Evolutionary conservation across 306 rosid species (phyloP).

Genomic region (Fragaria iinumae): DNA sequence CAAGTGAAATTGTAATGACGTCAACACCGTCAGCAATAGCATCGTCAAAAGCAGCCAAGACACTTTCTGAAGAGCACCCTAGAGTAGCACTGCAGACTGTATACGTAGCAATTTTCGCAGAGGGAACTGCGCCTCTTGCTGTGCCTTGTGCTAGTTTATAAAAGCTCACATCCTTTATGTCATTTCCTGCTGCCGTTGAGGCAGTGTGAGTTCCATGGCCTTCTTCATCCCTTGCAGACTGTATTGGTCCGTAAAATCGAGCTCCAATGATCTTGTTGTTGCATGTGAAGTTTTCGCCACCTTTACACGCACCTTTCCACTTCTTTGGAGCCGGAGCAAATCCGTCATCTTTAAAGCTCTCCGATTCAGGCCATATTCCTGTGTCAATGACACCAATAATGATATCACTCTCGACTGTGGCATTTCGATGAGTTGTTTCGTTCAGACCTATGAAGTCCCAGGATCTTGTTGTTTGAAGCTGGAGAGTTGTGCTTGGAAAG

Average conservation of each 20-base stretch:
- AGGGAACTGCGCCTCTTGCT: background rate
- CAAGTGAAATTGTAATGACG: background rate
- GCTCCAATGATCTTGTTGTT: conserved; percentile 27
- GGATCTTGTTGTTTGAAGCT: conserved; percentile 45
- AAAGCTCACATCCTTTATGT: background rate
- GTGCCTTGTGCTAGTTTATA: background rate
- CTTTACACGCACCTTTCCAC: conserved; percentile 27
- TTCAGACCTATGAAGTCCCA: conserved; percentile 46
- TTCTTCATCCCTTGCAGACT: background rate
- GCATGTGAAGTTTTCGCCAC: conserved; percentile 34
- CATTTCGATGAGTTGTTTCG: background rate
- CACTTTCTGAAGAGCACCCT: background rate
- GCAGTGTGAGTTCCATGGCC: conserved; percentile 14
- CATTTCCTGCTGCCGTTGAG: conserved; percentile 1
- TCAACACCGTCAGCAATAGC: conserved; percentile 9
- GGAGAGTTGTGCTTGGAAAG: conserved; percentile 27
- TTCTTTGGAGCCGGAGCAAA: conserved; percentile 33
- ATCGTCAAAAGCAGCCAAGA: conserved; percentile 10
- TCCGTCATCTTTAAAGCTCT: conserved; percentile 33
- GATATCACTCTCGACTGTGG: conserved; percentile 21
- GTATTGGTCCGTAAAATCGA: background rate
- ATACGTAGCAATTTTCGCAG: background rate
- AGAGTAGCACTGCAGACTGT: background rate
- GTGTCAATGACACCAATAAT: conserved; percentile 37
- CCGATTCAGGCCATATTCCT: conserved; percentile 50